Percentiles rank a stretch among this genome's conserved stretches.
These are phyloP conservation scores for Rhodotorula toruloides DNA, from an alignment of 768 basidiomycete species.

Conservation along the genomic window DNA sequence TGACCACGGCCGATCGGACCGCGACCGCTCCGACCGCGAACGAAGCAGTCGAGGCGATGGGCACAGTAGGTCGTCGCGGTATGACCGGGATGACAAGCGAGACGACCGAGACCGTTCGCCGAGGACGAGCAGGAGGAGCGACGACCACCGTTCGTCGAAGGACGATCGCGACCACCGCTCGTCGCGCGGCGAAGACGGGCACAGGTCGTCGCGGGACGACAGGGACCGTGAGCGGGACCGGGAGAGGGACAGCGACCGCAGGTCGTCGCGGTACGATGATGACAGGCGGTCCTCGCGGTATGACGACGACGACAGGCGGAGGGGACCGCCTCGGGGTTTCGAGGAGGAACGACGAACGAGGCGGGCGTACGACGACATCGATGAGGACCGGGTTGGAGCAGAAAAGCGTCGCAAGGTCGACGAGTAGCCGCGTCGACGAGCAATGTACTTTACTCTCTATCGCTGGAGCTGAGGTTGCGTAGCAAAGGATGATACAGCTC, in stretches of 20 bases:
- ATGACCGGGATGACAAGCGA: constrained; percentile 43
- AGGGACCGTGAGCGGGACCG: constrained; percentile 46
- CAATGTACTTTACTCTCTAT: too few relatives aligned
- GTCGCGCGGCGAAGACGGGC: too few relatives aligned
- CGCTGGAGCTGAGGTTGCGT: too few relatives aligned
- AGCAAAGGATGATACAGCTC: too few relatives aligned
- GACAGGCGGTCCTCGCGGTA: constrained; percentile 1
- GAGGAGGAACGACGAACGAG: constrained; percentile 7
- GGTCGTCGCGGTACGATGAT: constrained; percentile 21
- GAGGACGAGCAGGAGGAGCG: too few relatives aligned
- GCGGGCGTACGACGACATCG: constrained; percentile 21
- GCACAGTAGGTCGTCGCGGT: neutral
- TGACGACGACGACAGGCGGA: constrained; percentile 2
- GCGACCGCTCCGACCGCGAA: neutral
- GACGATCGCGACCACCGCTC: constrained; percentile 55
- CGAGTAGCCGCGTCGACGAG: neutral
- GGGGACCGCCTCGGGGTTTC: neutral
- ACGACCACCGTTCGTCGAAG: neutral
- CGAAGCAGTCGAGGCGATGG: neutral
- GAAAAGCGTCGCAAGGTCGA: constrained; percentile 15
- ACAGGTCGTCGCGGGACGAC: too few relatives aligned
- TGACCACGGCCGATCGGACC: neutral
- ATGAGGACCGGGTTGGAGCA: neutral
- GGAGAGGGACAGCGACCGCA: constrained; percentile 57
- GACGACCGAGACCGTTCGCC: constrained; percentile 42